phyloP scores from a whole-genome alignment of 2,329 filamentous ascomycete genomes.

The Fusarium veterinarium region DNA sequence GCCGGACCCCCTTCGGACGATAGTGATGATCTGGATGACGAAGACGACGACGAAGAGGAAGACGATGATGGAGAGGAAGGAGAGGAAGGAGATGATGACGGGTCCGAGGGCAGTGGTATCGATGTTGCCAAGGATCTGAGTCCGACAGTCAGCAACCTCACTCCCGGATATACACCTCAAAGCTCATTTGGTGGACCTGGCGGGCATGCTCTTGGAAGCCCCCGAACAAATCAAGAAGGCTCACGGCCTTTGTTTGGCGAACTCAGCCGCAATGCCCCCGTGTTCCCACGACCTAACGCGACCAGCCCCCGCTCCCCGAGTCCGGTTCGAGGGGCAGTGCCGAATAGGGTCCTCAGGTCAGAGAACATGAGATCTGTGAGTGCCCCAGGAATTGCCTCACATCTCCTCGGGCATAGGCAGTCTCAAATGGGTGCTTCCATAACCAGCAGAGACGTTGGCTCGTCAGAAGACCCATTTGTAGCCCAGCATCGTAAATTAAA shows the following conservation, averaged over 20 bases:
- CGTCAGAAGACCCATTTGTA: conserved; percentile 60
- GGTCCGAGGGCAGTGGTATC: conserved; percentile 69
- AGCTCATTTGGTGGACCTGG: conserved; percentile 68
- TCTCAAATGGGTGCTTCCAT: conserved; percentile 54
- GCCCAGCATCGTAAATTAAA: conserved; percentile 63
- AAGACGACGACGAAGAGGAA: conserved; percentile 54
- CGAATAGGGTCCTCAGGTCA: conserved; percentile 59
- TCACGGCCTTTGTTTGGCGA: conserved; percentile 66
- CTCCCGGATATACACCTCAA: conserved; percentile 65
- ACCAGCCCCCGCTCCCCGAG: conserved; percentile 79
- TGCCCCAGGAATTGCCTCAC: conserved; percentile 68
- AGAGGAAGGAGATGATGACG: conserved; percentile 62
- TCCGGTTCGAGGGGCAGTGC: conserved; percentile 70
- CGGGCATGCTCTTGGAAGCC: conserved; percentile 49
- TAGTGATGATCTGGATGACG: conserved; percentile 52
- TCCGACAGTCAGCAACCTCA: conserved; percentile 58
- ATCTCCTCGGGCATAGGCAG: conserved; percentile 59
- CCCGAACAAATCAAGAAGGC: conserved; percentile 56
- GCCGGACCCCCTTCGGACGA: conserved; percentile 54
- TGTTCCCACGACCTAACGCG: conserved; percentile 65
- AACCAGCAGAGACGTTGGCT: conserved; percentile 50
- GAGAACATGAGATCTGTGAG: conserved; percentile 69
- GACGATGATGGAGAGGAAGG: conserved; percentile 56
- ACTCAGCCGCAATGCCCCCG: conserved; percentile 60
- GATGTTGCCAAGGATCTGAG: conserved; percentile 74